Evolutionary conservation across 2,329 filamentous ascomycete genomes (phyloP), one percentile per base, ranked within the genome.

Genomic region (Colletotrichum somersetense): DNA sequence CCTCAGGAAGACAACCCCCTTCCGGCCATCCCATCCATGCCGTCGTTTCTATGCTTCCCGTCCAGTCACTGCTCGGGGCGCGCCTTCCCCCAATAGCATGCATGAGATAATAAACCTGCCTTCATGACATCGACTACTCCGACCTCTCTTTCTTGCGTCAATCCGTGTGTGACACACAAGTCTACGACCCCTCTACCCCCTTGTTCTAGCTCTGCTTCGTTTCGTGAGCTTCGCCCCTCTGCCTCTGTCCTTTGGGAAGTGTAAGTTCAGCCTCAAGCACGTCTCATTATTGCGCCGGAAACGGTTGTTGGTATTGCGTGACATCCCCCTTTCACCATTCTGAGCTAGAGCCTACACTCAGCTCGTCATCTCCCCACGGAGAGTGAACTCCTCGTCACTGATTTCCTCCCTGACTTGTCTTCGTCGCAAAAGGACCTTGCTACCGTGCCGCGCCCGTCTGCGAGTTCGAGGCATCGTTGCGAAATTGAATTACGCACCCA

Each of bases 401-500:
- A 1, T 10, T 30, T 42, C 3, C 48, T 42, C 35, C 14, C 42
- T 23, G 23, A 20, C 23, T 23, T 12, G n/a, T 38, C n/a, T 1
- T 30, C 23, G n/a, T 48, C 20, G n/a, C 10, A n/a, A 18, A 26
- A 5, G 20, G 14, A 5, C 1, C 65, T 66, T 52, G 44, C 42
- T 11, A 20, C n/a, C 11, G 26, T 33, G 16, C 38, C 42, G 11
- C 11, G 30, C 44, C 20, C 23, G 38, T 46, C 30, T 65, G 33
- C 26, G n/a, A 69, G 42, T 35, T 42, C 35, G 7, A 53, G n/a
- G n/a, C 18, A 40, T 35, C 16, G 18, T 53, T 16, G 61, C 16
- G 23, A 42, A 63, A 63, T 23, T 16, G 48, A 53, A 63, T 42
- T 53, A 16, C 48, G 55, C 38, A 46, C 53, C 64, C 33, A 48